These are phyloP conservation scores for Rhodamnia rubescens DNA, from an alignment of 345 rosid species.

Conservation along the genomic window DNA sequence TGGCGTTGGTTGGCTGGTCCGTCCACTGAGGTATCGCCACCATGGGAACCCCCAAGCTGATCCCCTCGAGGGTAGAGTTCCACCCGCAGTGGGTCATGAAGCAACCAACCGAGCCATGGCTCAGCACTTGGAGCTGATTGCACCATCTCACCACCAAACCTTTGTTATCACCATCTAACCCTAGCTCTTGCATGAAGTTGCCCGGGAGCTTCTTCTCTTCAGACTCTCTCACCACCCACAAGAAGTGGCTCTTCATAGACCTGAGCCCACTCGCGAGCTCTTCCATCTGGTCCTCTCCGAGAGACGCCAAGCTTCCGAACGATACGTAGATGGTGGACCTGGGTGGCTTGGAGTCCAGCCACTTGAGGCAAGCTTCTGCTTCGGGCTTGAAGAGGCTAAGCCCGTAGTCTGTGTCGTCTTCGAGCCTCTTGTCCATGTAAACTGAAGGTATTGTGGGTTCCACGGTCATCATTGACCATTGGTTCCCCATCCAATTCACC, in stretches of 20 bases:
- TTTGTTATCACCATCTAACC: slow-evolving; percentile 1
- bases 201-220: slow-evolving; percentile 33
- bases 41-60: slow-evolving; percentile 53
- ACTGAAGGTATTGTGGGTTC: slow-evolving; percentile 47
- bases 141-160: slow-evolving; percentile 48
- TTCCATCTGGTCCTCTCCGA: slow-evolving; percentile 37
- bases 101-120: slow-evolving; percentile 45
- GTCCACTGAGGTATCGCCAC: slow-evolving; percentile 50
- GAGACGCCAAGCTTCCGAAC: slow-evolving; percentile 36
- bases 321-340: slow-evolving; percentile 39
- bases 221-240: slow-evolving; percentile 52
- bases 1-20: slow-evolving; percentile 52
- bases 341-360: slow-evolving; percentile 30
- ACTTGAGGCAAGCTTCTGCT: slow-evolving; percentile 16
- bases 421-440: slow-evolving; percentile 32
- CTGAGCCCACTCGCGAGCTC: slow-evolving; percentile 33
- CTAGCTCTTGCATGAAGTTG: slow-evolving; percentile 18
- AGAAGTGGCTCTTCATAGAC: slow-evolving; percentile 24
- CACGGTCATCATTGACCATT: slow-evolving; percentile 27
- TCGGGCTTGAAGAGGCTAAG: slow-evolving; percentile 29
- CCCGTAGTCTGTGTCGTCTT: slow-evolving; percentile 43
- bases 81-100: slow-evolving; percentile 59
- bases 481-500: slow-evolving; percentile 27
- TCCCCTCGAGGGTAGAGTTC: slow-evolving; percentile 58
- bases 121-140: slow-evolving; percentile 38